Evolutionary conservation across 306 rosid species (phyloP), one percentile per base, ranked within the genome.

Genomic region (Gillenia trifoliata): DNA sequence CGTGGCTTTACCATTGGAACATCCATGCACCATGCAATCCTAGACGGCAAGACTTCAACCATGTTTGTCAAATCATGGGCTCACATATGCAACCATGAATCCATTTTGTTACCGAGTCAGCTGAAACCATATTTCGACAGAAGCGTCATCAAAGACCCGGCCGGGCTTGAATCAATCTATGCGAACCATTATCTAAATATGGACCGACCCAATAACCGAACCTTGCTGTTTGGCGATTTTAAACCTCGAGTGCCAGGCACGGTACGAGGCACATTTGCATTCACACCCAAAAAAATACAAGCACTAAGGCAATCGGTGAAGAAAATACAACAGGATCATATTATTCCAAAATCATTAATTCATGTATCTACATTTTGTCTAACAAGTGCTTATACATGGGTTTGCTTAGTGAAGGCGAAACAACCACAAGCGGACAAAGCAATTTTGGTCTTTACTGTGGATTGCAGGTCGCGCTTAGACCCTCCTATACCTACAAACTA

Each of bases 1-100:
- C 20, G 16, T 1, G 93, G 93, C 0, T 78, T 90, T 40, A 29
- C 76, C 70, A 80, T 90, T 3, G 93, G 86, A 2, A 63, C 79
- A 57, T 36, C 40, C 60, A 47, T 81, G 11, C 87, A 88, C 85
- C 88, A 86, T 20, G 86, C 82, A 0, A 74, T 81, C 56, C 60
- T 77, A 2, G 93, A 90, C 47, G 96, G 91, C 10, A 90, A 78
- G 76, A 64, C 86, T 11, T 55, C 80, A 8, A 81, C 85, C n/a
- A 1, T 71, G 80, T 90, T 90, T 75, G 26, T 90, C 40, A 88
- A 86, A 36, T 86, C 91, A 2, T 88, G 96, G 91, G 82, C 88
- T 70, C 80, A 63, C 49, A n/a, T 82, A 0, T 80, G 84, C 38
- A 81, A 74, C 68, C 28, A n/a, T n/a, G n/a, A 20, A 13, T 40